Evolutionary conservation across 805 yeast genomes (phyloP), one percentile per base, ranked within the genome.

Genomic region (Ogataea corticis): DNA sequence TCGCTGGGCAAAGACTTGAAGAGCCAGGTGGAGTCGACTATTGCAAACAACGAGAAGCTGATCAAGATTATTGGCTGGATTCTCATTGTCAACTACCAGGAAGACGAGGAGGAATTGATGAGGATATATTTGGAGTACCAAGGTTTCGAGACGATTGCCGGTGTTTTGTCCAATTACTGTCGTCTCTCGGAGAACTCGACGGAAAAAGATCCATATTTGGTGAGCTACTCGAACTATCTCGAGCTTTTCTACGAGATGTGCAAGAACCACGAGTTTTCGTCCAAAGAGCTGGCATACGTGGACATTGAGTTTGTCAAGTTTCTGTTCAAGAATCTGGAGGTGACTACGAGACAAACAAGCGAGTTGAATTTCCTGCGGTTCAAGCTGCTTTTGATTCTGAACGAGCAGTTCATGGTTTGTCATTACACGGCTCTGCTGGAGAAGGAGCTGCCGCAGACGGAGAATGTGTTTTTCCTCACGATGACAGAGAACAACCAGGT

Each of bases 391-490:
- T 68, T 91, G 32, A 82, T 89, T 1, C 69, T 91, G 19, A 91
- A 91, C 65, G 97, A 91, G 61, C 97, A 91, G 65, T 91, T 80
- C 64, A 80, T 91, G 83, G 84, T 88, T 32, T 68, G 79, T 50
- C 71, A 54, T 63, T 74, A 53, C 56, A 73, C 58, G 5, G 31
- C 45, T 5, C 38, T 41, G 30, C 36, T 64, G 4, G 56, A 62
- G 30, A 42, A 52, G 7, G 29, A 23, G 6, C 21, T 18, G 1
- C 45, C 44, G 12, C 46, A 38, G 12, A 49, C 49, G 1, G 50
- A 42, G 15, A 77, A 82, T 55, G 76, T 75, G 46, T 84, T 87
- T 2, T 79, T 85, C 56, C 70, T 73, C 4, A 74, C 76, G 2
- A 61, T 91, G 44, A 67, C 75, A 32, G 59, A 66, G 25, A 68